These are phyloP conservation scores for Phlyctochytrium planicorne DNA, from an alignment of 192 early-diverging fungal genomes.

Conservation along the genomic window DNA sequence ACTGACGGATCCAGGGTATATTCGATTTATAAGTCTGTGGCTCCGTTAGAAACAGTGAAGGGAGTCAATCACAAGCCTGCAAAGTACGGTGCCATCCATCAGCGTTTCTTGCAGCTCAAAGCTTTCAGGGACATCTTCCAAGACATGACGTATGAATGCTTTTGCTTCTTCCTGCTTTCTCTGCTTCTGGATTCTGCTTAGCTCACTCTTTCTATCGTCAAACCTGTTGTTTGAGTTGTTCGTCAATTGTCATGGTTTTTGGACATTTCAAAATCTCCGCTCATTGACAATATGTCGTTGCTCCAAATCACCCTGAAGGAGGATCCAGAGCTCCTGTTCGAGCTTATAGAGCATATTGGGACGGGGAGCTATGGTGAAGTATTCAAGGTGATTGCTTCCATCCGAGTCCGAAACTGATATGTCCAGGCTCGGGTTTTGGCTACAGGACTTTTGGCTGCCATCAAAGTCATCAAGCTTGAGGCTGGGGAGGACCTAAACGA, in stretches of 20 bases:
- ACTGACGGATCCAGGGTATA: not conserved
- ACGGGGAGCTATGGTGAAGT: conserved; percentile 62
- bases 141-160: not conserved
- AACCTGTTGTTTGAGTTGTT: no score
- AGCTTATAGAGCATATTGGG: conserved; percentile 56
- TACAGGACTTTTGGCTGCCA: conserved; percentile 45
- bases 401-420: not conserved
- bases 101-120: not conserved
- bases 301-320: conserved; percentile 43
- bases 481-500: conserved; percentile 57
- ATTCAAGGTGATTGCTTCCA: conserved; percentile 40
- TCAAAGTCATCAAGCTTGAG: conserved; percentile 61
- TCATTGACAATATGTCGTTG: no score
- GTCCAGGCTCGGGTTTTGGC: conserved; percentile 32
- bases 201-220: no score
- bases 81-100: not conserved
- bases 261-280: no score
- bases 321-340: conserved; percentile 50
- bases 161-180: no score
- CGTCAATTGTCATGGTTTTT: no score
- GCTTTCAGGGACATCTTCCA: not conserved
- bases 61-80: conserved; percentile 4
- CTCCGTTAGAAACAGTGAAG: not conserved
- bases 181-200: no score
- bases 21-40: not conserved